Evolutionary conservation across 495 filamentous ascomycete species (phyloP), one percentile per base, ranked within the genome.

Genomic region (Cenococcum geophilum): DNA sequence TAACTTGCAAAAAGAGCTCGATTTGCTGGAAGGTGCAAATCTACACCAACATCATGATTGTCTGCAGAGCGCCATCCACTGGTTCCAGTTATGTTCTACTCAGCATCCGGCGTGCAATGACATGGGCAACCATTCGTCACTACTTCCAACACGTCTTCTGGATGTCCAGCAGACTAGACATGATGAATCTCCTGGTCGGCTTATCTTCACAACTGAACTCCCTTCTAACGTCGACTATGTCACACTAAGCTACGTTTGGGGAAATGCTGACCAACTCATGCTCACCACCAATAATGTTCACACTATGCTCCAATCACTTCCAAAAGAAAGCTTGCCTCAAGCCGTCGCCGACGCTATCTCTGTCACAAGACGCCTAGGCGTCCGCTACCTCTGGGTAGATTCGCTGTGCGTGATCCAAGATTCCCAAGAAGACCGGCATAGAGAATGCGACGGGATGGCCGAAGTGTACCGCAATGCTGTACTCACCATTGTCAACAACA

Each of bases 321-420:
- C 58, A 10, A 18, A 23, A 5, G 55, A 59, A 1, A 1, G 20
- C 4, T 62, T 68, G n/a, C 25, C 62, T 4, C 40, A 34, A 14
- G 36, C 58, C 9, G 23, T 68, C 32, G 51, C 58, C 5, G 58
- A 64, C 27, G 66, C 66, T 2, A 62, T 68, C 21, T 23, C 55
- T 5, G 56, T 51, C 5, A 56, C 62, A 12, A 55, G 36, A 9
- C 54, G 48, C 35, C 40, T 62, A 21, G 66, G 66, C 18, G 49
- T 53, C 51, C 58, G 62, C 23, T 68, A 65, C 51, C 47, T 68
- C 47, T 68, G 66, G 66, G 55, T 62, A n/a, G 66, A 68, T 47
- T 59, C 62, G 5, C 66, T 68, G 4, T 68, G 66, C 34, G 43
- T 68, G 10, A 14, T 62, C 6, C 66, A 68, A 62, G 66, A 68